phyloP scores from a whole-genome alignment of 768 basidiomycete species.

The Leccinellum albellum region DNA sequence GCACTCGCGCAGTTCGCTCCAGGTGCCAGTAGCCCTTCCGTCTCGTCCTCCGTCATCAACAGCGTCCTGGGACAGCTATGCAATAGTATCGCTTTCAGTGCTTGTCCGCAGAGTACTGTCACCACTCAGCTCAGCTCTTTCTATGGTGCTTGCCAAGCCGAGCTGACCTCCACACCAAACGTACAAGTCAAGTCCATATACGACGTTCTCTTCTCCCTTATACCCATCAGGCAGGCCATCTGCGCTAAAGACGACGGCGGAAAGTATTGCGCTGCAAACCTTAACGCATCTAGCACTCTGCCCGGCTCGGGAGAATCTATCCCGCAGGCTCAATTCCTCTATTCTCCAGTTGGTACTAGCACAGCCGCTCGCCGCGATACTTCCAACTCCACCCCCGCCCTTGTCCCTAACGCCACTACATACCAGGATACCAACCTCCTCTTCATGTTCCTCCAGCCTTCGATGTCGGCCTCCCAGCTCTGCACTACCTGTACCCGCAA shows the following conservation, averaged over 20 bases:
- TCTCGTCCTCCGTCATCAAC: slow-evolving; percentile 43
- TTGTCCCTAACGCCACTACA: slow-evolving; percentile 51
- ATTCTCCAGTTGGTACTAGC: slow-evolving; percentile 16
- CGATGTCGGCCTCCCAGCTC: slow-evolving; percentile 46
- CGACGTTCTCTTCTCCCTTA: slow-evolving; percentile 73
- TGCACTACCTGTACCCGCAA: slow-evolving; percentile 83
- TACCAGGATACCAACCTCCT: slow-evolving; percentile 60
- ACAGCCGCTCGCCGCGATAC: slow-evolving; percentile 24
- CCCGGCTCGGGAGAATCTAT: slow-evolving; percentile 8
- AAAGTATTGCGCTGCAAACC: slow-evolving; percentile 62
- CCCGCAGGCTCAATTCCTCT: slow-evolving; percentile 25
- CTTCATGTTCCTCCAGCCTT: slow-evolving; percentile 74
- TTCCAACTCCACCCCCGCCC: slow-evolving; percentile 25
- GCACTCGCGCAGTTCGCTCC: slow-evolving; percentile 57
- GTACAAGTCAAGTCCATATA: slow-evolving; percentile 59
- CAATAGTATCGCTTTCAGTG: slow-evolving; percentile 36
- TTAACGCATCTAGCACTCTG: slow-evolving; percentile 26
- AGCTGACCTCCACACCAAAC: slow-evolving; percentile 56
- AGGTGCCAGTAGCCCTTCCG: slow-evolving; percentile 35
- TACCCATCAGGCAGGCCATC: slow-evolving; percentile 61
- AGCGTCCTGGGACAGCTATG: slow-evolving; percentile 58
- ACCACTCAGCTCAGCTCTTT: slow-evolving; percentile 64
- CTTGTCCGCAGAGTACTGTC: slow-evolving; percentile 58
- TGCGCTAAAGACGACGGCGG: slow-evolving; percentile 74
- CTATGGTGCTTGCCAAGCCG: slow-evolving; percentile 62